Evolutionary conservation across 1,139 yeast species (phyloP), one percentile per base, ranked within the genome.

Genomic region (Kodamaea sp.): DNA sequence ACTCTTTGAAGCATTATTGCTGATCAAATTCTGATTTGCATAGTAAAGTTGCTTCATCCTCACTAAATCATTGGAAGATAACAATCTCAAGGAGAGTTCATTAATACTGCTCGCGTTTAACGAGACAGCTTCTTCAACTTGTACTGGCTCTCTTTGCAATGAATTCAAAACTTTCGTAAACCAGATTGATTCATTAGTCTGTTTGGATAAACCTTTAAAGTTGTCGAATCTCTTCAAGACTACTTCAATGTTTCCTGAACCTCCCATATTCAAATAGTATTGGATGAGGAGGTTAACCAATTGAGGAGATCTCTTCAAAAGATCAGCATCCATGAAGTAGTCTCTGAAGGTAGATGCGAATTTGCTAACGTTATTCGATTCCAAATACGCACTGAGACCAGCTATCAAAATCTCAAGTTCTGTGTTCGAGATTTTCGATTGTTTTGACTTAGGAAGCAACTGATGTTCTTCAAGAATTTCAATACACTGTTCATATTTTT

Each of bases 81-180:
- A 28, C 11, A 44, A 7, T 4, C 11, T 15, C 30, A 44, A 34
- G 1, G 47, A 25, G 15, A 43, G 36, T 18, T 41, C 47, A 19
- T 39, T 35, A 14, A 38, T 27, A 2, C 42, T 16, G 3, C 15
- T 11, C 10, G 24, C 35, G 4, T 23, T 26, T 7, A 22, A 7
- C 5, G 10, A 9, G 7, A 19, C 32, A 12, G 22, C 10, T 5
- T 8, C 15, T 4, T 5, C 19, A 10, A 11, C 4, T 5, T 16
- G 16, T 7, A 21, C 4, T 15, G 29, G 26, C n/a, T 27, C 29
- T 4, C 20, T 18, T 11, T 35, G 46, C 24, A 56, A 37, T 4
- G 53, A 42, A 22, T 46, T 35, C 38, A 62, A 38, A n/a, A 58
- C 48, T n/a, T 44, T 45, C 7, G 59, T 50, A 33, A 50, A 52